Percentiles rank a stretch among this genome's conserved stretches.
Evolutionary conservation across 2,329 filamentous ascomycete genomes (phyloP).

Genomic region (Endothia cerciana): DNA sequence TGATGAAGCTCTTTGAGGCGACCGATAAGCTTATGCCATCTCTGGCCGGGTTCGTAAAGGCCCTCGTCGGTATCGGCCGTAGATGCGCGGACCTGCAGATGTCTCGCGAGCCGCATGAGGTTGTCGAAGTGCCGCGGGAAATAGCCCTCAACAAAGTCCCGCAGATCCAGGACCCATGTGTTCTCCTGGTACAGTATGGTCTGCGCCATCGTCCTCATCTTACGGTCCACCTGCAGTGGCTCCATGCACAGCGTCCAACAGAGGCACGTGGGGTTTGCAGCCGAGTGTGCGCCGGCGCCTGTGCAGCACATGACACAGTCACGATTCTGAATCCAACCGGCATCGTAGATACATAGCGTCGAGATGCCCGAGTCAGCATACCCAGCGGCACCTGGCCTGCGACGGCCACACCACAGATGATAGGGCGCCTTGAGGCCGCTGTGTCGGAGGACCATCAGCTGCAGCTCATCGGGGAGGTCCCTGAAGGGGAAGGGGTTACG

Average conservation of each 20-base stretch:
- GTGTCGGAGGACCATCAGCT: background rate
- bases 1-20: background rate
- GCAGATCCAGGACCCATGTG: slow-evolving; percentile 4
- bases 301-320: slow-evolving; percentile 4
- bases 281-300: background rate
- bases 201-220: slow-evolving; percentile 1
- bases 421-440: background rate
- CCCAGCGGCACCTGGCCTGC: background rate
- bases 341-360: background rate
- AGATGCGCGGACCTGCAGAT: slow-evolving; percentile 2
- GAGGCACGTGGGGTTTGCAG: background rate
- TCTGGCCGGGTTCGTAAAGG: background rate
- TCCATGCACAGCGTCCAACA: background rate
- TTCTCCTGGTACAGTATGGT: background rate
- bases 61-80: too few species aligned
- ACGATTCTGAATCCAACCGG: background rate
- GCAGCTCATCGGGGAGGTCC: background rate
- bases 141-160: background rate
- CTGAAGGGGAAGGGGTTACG: background rate
- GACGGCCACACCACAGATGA: background rate
- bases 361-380: background rate
- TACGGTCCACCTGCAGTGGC: background rate
- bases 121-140: background rate
- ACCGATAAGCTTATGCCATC: background rate
- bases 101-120: slow-evolving; percentile 3